A percentile compares a stretch with the other conserved stretches of the same genome.
These are phyloP conservation scores for Phellopilus nigrolimitatus DNA, from an alignment of 1,284 basidiomycete genomes.

Conservation along the genomic window DNA sequence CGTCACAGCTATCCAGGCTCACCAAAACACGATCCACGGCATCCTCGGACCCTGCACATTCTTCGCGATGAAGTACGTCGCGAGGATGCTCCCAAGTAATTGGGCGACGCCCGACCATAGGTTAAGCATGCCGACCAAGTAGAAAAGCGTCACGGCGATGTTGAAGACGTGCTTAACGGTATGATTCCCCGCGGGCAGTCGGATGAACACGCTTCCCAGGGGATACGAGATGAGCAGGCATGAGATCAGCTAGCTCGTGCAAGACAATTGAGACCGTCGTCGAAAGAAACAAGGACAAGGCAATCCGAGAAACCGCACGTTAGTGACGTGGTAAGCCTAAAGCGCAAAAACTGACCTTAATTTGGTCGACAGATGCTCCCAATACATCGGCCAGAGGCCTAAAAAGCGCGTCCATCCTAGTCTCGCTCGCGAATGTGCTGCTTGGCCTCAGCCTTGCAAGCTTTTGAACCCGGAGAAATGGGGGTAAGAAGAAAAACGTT, in stretches of 20 bases:
- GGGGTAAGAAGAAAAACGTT: not conserved
- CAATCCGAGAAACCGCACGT: constrained; percentile 5
- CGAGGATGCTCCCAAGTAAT: constrained; percentile 66
- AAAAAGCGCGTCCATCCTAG: constrained; percentile 66
- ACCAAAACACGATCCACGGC: constrained; percentile 91
- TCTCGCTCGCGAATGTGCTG: not conserved
- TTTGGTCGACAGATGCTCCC: constrained; percentile 75
- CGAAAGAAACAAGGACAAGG: constrained; percentile 8
- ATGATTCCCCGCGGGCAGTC: constrained; percentile 62
- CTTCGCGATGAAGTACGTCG: constrained; percentile 69
- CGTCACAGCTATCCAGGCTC: constrained; percentile 32
- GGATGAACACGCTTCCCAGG: constrained; percentile 78
- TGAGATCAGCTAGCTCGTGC: constrained; percentile 64
- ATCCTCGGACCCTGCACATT: constrained; percentile 57
- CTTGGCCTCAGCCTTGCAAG: not conserved
- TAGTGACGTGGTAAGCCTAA: not conserved
- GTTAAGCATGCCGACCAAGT: constrained; percentile 74
- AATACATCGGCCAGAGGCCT: constrained; percentile 50
- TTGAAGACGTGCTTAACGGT: constrained; percentile 78
- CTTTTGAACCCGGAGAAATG: not conserved
- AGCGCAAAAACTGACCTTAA: constrained; percentile 42
- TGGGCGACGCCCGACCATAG: constrained; percentile 74
- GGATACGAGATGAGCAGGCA: constrained; percentile 83
- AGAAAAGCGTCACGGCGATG: constrained; percentile 68
- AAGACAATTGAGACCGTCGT: not conserved